These are phyloP conservation scores for Flagelloscypha sp. DNA, from an alignment of 768 basidiomycete species.

Conservation along the genomic window DNA sequence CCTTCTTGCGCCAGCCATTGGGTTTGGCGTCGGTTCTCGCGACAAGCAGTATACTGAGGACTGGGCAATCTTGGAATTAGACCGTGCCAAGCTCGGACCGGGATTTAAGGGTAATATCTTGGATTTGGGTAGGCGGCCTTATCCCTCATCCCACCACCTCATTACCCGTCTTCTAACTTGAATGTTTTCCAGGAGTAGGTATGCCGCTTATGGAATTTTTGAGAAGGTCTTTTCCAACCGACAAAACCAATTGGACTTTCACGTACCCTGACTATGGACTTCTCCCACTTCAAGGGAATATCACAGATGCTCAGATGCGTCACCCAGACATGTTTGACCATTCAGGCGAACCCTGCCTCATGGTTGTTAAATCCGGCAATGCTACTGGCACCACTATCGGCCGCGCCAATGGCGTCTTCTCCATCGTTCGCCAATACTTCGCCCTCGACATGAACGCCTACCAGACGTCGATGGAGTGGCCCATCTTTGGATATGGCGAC, in stretches of 20 bases:
- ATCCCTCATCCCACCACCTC: too few relatives aligned
- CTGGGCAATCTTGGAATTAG: constrained; percentile 17
- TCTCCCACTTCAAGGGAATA: constrained; percentile 16
- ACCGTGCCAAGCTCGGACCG: constrained; percentile 14
- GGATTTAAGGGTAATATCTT: constrained; percentile 22
- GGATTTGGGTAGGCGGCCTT: constrained; percentile 21
- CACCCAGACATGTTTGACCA: constrained; percentile 15
- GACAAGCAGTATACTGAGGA: constrained; percentile 17
- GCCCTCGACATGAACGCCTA: too few relatives aligned
- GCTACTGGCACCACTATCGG: constrained; percentile 23
- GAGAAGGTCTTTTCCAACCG: constrained; percentile 10
- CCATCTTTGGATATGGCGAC: constrained; percentile 18
- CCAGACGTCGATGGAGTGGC: constrained; percentile 22
- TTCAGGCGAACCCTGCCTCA: constrained; percentile 17
- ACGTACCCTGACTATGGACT: constrained; percentile 22
- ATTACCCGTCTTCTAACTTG: too few relatives aligned
- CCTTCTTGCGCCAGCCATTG: constrained; percentile 19
- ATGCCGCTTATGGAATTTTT: constrained; percentile 7
- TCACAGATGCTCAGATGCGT: constrained; percentile 22
- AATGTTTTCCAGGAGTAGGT: constrained; percentile 1
- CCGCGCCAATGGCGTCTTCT: constrained; percentile 17
- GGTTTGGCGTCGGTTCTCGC: constrained; percentile 5
- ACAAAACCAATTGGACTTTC: constrained; percentile 11
- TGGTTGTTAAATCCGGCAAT: constrained; percentile 27
- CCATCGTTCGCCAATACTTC: constrained; percentile 17